These are phyloP conservation scores for Pichia sp. DNA, from an alignment of 1,139 yeast species.

Conservation along the genomic window DNA sequence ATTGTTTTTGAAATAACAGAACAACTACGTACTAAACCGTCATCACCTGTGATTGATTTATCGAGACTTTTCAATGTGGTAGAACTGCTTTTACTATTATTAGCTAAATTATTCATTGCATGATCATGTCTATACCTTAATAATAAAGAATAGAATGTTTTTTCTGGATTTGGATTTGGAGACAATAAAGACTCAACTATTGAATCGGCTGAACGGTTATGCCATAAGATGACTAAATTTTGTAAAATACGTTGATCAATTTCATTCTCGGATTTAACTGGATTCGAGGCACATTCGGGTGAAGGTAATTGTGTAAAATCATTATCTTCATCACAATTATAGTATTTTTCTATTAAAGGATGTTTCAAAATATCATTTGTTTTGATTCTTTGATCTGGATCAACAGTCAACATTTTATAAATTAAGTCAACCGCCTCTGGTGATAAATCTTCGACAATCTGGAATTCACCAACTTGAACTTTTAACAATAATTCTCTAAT, in stretches of 20 bases:
- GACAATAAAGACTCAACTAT: constrained; percentile 56
- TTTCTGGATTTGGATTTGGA: constrained; percentile 67
- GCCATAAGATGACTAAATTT: constrained; percentile 84
- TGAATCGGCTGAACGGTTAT: constrained; percentile 63
- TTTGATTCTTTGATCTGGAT: constrained; percentile 72
- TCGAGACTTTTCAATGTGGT: background rate
- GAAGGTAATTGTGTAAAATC: constrained; percentile 26
- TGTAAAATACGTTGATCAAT: constrained; percentile 80
- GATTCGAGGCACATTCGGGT: constrained; percentile 29
- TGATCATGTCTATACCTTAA: constrained; percentile 83
- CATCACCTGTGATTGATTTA: background rate
- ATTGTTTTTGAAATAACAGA: constrained; percentile 28
- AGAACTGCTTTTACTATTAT: background rate
- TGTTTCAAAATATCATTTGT: constrained; percentile 69
- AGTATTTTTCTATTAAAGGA: constrained; percentile 74
- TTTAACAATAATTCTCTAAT: constrained; percentile 77
- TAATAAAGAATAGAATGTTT: constrained; percentile 79
- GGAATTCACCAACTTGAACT: constrained; percentile 83
- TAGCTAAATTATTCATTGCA: constrained; percentile 15
- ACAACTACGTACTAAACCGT: constrained; percentile 23
- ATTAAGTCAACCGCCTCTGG: constrained; percentile 83
- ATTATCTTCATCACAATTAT: constrained; percentile 32
- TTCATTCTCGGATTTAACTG: constrained; percentile 44
- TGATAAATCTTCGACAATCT: constrained; percentile 75
- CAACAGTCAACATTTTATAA: constrained; percentile 69